Evolutionary conservation across 1,284 basidiomycete genomes (phyloP).

Genomic region (Ganoderma multipileum): DNA sequence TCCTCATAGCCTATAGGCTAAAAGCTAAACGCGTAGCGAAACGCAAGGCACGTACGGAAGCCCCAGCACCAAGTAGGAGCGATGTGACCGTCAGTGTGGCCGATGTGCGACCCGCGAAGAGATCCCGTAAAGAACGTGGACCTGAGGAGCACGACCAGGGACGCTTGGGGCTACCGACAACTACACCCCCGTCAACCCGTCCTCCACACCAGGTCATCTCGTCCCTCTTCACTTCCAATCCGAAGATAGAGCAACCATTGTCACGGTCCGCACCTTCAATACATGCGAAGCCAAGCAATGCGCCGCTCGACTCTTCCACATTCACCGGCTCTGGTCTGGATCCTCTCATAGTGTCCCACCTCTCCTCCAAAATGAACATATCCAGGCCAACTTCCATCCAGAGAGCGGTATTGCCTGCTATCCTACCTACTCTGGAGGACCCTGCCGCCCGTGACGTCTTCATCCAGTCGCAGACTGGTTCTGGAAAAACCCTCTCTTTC

Average conservation of each 20-base stretch:
- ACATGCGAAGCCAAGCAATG: constrained; percentile 77
- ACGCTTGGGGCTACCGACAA: constrained; percentile 19
- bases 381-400: constrained; percentile 93
- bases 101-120: constrained; percentile 51
- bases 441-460: constrained; percentile 79
- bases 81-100: constrained; percentile 6
- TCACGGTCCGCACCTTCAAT: constrained; percentile 38
- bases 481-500: constrained; percentile 96
- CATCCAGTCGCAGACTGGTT: constrained; percentile 97
- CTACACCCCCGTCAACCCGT: constrained; percentile 41
- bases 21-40: constrained; percentile 75
- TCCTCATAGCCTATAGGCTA: constrained; percentile 49
- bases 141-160: constrained; percentile 30
- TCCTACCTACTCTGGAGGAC: constrained; percentile 58
- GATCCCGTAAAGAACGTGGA: constrained; percentile 50
- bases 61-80: constrained; percentile 37
- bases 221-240: constrained; percentile 89
- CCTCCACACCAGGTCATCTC: constrained; percentile 80
- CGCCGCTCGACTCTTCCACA: constrained; percentile 80
- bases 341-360: constrained; percentile 82
- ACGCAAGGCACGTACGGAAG: constrained; percentile 52
- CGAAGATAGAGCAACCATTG: constrained; percentile 59
- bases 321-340: constrained; percentile 83
- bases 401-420: constrained; percentile 77
- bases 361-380: constrained; percentile 85